Conservation (phyloP, 495 filamentous ascomycete species). For the Parathielavia appendiculata region DNA sequence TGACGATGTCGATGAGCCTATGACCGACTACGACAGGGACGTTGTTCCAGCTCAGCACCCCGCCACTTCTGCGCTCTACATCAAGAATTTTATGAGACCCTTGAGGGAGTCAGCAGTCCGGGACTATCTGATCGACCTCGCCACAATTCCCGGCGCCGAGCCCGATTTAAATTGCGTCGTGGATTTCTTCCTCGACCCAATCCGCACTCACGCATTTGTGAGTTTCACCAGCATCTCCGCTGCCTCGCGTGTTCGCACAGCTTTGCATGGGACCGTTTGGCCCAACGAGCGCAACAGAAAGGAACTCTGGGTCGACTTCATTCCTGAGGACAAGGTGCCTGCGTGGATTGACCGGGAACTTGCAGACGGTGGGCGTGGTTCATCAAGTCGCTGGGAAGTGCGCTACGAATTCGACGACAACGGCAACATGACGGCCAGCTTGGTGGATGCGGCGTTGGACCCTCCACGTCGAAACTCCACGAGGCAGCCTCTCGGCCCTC, state of each 20-base stretch:
- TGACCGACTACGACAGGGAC: conserved; percentile 32
- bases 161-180: conserved; percentile 51
- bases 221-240: conserved; percentile 60
- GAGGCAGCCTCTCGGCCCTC: conserved; percentile 21
- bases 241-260: conserved; percentile 71
- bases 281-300: conserved; percentile 82
- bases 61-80: conserved; percentile 82
- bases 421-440: conserved; percentile 51
- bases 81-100: conserved; percentile 85
- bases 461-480: conserved; percentile 11
- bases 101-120: conserved; percentile 60
- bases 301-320: conserved; percentile 82
- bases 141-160: conserved; percentile 50
- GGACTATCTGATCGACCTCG: conserved; percentile 62
- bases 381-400: conserved; percentile 54
- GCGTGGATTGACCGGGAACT: conserved; percentile 74
- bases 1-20: conserved; percentile 4
- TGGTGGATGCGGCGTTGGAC: conserved; percentile 40
- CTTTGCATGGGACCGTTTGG: conserved; percentile 75
- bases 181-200: conserved; percentile 72
- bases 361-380: conserved; percentile 41
- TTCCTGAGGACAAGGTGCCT: conserved; percentile 66
- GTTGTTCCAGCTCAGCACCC: conserved; percentile 70
- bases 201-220: conserved; percentile 84
- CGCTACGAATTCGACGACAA: conserved; percentile 45